A percentile compares a stretch with the other conserved stretches of the same genome.
Conservation (phyloP, 768 basidiomycete genomes). For the Melanogaster broomeanus region DNA sequence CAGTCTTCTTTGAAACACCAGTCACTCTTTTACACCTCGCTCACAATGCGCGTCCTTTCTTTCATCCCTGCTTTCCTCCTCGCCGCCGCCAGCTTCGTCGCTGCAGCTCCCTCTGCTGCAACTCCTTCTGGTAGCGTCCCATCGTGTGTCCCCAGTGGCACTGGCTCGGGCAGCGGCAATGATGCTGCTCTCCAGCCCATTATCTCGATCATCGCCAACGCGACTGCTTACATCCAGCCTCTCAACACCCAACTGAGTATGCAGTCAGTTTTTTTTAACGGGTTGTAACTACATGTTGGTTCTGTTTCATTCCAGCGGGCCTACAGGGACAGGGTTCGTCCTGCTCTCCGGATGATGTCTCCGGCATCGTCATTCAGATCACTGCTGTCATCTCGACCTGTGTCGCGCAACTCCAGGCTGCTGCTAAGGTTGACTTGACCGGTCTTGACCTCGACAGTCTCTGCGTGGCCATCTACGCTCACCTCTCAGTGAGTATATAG, state of each 20-base stretch:
- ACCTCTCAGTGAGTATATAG: conserved; percentile 3
- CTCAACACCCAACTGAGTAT: neutral
- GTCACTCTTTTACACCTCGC: conserved; percentile 13
- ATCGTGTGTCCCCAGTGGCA: neutral
- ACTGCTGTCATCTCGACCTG: neutral
- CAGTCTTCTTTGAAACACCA: conserved; percentile 5
- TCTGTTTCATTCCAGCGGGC: neutral
- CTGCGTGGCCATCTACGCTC: neutral
- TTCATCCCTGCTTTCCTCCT: conserved; percentile 21
- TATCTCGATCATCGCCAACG: neutral
- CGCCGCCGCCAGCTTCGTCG: conserved; percentile 16
- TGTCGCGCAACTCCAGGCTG: neutral
- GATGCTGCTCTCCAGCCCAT: conserved; percentile 1
- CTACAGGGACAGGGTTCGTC: neutral
- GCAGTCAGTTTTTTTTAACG: neutral
- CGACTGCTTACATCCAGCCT: neutral
- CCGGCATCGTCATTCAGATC: conserved; percentile 3
- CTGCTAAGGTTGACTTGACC: neutral
- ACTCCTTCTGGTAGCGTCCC: neutral
- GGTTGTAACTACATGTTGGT: neutral
- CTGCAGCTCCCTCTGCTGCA: conserved; percentile 9
- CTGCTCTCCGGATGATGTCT: neutral
- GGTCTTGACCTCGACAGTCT: neutral
- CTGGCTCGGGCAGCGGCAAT: neutral
- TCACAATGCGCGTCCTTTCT: conserved; percentile 27